Conservation (phyloP, 2,329 filamentous ascomycete species). For the Diaporthe humulicola region DNA sequence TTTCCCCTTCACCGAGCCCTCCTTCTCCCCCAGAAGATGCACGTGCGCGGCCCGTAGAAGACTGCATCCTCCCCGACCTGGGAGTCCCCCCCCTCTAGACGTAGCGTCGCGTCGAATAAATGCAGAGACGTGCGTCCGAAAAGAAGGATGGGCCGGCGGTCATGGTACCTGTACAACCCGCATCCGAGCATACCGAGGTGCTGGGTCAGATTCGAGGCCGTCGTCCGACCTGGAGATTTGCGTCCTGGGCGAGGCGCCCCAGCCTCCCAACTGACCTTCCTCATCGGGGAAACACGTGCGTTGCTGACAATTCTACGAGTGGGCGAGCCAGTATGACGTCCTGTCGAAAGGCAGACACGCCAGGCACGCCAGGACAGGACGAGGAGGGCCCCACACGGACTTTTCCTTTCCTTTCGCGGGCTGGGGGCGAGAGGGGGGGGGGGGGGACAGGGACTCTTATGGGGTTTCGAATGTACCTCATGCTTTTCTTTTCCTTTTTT, state of each 20-base stretch:
- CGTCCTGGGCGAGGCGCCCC: not conserved
- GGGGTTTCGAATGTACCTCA: not conserved
- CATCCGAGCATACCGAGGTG: constrained; percentile 24
- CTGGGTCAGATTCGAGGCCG: constrained; percentile 9
- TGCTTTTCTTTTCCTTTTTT: not conserved
- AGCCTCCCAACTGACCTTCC: constrained; percentile 9
- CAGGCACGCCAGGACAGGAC: not conserved
- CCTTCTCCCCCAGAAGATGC: not conserved
- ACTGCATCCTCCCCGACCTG: not conserved
- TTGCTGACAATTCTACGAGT: constrained; percentile 2
- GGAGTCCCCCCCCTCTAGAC: not conserved
- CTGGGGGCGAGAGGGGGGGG: not conserved
- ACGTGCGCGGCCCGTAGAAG: not conserved
- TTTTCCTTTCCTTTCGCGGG: not conserved
- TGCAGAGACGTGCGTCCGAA: not conserved
- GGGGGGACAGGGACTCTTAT: not conserved
- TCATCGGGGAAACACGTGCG: constrained; percentile 4
- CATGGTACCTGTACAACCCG: not conserved
- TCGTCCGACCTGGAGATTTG: not conserved
- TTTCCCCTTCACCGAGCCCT: constrained; percentile 13
- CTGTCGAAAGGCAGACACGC: not conserved
- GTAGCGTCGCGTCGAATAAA: constrained; percentile 26
- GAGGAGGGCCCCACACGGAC: constrained; percentile 11
- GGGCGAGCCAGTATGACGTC: constrained; percentile 18
- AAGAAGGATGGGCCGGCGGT: constrained; percentile 2